Evolutionary conservation across 2,329 filamentous ascomycete genomes (phyloP), one percentile per base, ranked within the genome.

Genomic region (Xylariaceae sp.): DNA sequence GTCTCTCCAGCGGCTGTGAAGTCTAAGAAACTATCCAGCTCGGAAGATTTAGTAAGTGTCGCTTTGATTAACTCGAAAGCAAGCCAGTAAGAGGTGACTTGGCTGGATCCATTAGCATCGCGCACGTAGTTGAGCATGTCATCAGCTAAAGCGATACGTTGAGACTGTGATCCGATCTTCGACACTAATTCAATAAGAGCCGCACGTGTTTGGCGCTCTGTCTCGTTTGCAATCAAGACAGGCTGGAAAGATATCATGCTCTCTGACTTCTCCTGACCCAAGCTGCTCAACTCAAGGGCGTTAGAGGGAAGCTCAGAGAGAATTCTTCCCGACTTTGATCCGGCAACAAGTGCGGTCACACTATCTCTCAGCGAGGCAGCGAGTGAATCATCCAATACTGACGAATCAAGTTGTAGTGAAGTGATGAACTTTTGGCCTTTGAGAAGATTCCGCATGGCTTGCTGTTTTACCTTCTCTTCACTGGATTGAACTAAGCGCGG

Each of bases 401-500:
- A 79, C 0, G 87, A 88, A 57, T 86, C 82, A 23, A 87, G 78
- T 3, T 84, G 82, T 15, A 90, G 77, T 3, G 81, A 78, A 15
- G 81, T 82, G 17, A 94, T 76, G 6, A 93, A 72, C 35, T 83
- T 79, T 55, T 90, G 86, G 0, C 89, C 86, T 52, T 86, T 88
- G 11, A 88, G 83, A n/a, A 99, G 81, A 63, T 93, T 90, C 34
- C 82, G 81, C 30, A 97, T 82, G 1, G 87, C 85, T 57, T 82
- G 81, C 62, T 85, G 81, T 71, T 95, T 96, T 34, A 82, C 78
- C n/a, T 80, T 80, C 66, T 96, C 91, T 67, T 97, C 92, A 65
- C 86, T 88, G 7, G 86, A 84, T 71, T 93, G 90, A 85, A 97
- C 92, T 11, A 90, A 75, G 13, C 92, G 83, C 4, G 93, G 88